Evolutionary conservation across 1,284 basidiomycete species (phyloP), one percentile per base, ranked within the genome.

Genomic region (Rhizoctonia solani): DNA sequence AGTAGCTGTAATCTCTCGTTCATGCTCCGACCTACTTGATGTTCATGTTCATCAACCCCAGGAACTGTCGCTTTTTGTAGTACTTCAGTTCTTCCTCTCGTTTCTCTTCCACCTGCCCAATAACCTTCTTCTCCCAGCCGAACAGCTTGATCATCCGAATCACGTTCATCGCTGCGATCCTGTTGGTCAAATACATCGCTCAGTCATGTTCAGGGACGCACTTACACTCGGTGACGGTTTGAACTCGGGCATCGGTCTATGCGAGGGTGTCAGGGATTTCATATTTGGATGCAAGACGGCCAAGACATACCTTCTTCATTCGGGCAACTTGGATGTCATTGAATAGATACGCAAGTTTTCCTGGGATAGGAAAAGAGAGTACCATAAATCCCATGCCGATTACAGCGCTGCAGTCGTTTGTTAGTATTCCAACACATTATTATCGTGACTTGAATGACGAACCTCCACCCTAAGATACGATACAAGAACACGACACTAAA

Each of bases 1-100:
- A 52, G 59, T 63, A 8, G 34, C 8, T 23, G 34, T 52, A 19
- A 63, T 50, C 21, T 37, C 21, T 41, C 21, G 37, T 6, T 9
- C 11, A 19, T 14, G 50, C 23, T 27, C 55, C 27, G 3, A 72
- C 74, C 27, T 50, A 81, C 78, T 79, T 81, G 71, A 79, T 70
- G 56, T 72, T 75, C 30, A 72, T 75, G 66, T 77, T 78, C 23
- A 74, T 69, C 50, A 81, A 72, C 55, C 76, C 79, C 30, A 81
- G 72, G 46, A 81, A 68, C 69, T 79, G 78, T 46, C 78, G 76
- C 72, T 76, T 80, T 74, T 76, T 79, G 23, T 83, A 72, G 72
- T 76, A 81, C 4, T 30, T 9, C 6, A 68, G 9, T 25, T 68
- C 66, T 37, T 54, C 67, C 30, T 70, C 54, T 29, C 69, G 52